phyloP scores from a whole-genome alignment of 768 basidiomycete species.

The Tricholoma flavovirens region DNA sequence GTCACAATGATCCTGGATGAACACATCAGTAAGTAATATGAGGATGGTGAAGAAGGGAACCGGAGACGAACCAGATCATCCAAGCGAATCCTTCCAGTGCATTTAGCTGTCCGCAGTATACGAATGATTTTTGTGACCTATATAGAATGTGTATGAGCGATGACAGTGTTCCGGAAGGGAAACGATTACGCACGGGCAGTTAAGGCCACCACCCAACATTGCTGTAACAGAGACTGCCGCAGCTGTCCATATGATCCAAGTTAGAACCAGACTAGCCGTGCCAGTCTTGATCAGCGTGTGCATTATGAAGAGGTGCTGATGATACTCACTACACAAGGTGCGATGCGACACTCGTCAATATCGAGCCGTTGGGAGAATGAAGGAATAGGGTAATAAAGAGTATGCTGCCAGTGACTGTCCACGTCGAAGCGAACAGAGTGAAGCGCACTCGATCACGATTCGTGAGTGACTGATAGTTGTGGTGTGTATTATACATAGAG shows the following conservation, averaged over 20 bases:
- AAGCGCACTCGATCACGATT: slow-evolving; percentile 63
- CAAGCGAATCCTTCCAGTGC: slow-evolving; percentile 73
- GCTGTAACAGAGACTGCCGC: slow-evolving; percentile 67
- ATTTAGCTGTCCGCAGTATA: slow-evolving; percentile 73
- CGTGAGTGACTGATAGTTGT: slow-evolving; percentile 41
- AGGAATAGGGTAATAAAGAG: slow-evolving; percentile 53
- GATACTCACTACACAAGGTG: slow-evolving; percentile 58
- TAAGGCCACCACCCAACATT: slow-evolving; percentile 59
- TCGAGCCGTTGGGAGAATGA: slow-evolving; percentile 38
- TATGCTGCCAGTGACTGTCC: slow-evolving; percentile 57
- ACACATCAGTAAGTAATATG: neutral
- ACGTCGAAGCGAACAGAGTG: slow-evolving; percentile 64
- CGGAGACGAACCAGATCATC: slow-evolving; percentile 54
- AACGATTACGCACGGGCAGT: slow-evolving; percentile 49
- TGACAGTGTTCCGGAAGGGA: neutral
- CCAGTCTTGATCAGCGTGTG: neutral
- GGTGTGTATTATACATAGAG: slow-evolving; percentile 49
- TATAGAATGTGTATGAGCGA: neutral
- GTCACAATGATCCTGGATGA: neutral
- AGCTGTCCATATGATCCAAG: slow-evolving; percentile 77
- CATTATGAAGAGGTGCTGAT: neutral
- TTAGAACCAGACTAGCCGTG: slow-evolving; percentile 50
- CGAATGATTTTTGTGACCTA: slow-evolving; percentile 38
- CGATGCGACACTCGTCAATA: slow-evolving; percentile 55
- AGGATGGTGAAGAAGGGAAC: neutral